phyloP scores from a whole-genome alignment of 495 filamentous ascomycete species.

The Aspergillus leporis region DNA sequence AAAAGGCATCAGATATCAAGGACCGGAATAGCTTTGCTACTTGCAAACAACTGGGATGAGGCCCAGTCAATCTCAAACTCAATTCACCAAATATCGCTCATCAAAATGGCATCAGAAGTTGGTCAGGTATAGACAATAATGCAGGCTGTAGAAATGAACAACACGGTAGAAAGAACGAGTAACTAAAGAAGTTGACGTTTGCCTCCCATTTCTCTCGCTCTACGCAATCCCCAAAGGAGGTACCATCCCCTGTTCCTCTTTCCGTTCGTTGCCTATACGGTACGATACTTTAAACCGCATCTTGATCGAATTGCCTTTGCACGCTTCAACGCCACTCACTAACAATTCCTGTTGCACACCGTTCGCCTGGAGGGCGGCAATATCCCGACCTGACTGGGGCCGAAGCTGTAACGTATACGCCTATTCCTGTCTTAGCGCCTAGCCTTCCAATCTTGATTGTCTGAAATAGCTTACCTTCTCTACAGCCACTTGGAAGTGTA shows the following conservation, averaged over 20 bases:
- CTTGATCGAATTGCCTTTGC: conserved; percentile 75
- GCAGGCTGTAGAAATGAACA: conserved; percentile 6
- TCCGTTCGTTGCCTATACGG: conserved; percentile 62
- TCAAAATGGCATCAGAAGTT: not conserved
- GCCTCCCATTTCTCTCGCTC: not conserved
- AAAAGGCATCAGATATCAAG: not conserved
- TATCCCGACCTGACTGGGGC: conserved; percentile 75
- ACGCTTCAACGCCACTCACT: conserved; percentile 67
- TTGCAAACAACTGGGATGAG: no score
- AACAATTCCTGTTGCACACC: conserved; percentile 84
- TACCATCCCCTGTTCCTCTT: conserved; percentile 86
- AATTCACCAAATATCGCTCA: conserved; percentile 2
- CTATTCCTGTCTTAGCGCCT: conserved; percentile 39
- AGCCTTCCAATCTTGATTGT: not conserved
- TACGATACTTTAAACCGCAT: conserved; percentile 88
- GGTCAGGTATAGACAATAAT: conserved; percentile 6
- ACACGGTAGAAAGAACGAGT: not conserved
- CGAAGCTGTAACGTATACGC: conserved; percentile 77
- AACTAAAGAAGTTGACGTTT: not conserved
- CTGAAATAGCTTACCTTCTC: conserved; percentile 70
- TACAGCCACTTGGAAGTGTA: conserved; percentile 90
- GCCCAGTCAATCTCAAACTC: not conserved
- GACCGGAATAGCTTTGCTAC: no score
- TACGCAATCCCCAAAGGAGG: conserved; percentile 75
- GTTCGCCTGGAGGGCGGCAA: conserved; percentile 69